Evolutionary conservation across 805 yeast species (phyloP).

Genomic region (Candida ulmi): DNA sequence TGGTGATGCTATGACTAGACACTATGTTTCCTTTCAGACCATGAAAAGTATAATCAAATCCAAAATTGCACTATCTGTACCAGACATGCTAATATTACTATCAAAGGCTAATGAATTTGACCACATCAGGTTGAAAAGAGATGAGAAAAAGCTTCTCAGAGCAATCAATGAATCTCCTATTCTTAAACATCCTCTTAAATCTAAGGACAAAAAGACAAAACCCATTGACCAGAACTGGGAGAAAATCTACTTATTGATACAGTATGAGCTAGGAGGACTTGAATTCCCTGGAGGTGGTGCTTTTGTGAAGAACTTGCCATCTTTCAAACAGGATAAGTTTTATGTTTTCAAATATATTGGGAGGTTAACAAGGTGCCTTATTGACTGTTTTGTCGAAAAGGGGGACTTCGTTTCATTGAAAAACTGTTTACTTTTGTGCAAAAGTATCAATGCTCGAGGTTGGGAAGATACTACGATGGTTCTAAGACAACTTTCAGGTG

Average conservation of each 20-base stretch:
- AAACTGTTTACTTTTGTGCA: conserved; percentile 30
- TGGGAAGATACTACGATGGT: conserved; percentile 46
- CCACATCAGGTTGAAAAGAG: conserved; percentile 33
- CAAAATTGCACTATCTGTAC: conserved; percentile 7
- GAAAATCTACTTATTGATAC: conserved; percentile 38
- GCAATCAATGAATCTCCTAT: conserved; percentile 37
- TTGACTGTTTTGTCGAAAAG: conserved; percentile 37
- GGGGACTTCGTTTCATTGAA: conserved; percentile 37
- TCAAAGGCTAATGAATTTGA: conserved; percentile 36
- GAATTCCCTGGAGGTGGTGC: conserved; percentile 41
- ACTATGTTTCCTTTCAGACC: conserved; percentile 40
- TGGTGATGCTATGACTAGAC: conserved; percentile 45
- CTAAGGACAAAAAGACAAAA: conserved; percentile 22
- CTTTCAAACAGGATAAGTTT: conserved; percentile 39
- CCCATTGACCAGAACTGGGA: conserved; percentile 23
- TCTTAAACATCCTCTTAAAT: conserved; percentile 31
- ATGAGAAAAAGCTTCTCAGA: conserved; percentile 39
- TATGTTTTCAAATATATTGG: conserved; percentile 36
- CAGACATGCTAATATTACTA: conserved; percentile 24
- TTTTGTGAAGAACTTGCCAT: conserved; percentile 30
- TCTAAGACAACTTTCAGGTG: conserved; percentile 41
- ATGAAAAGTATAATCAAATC: conserved; percentile 30
- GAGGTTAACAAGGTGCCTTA: conserved; percentile 37
- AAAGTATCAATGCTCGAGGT: conserved; percentile 38
- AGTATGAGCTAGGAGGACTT: conserved; percentile 45